Conservation (phyloP, 2,329 filamentous ascomycete species). For the Camptophora hylomeconis region DNA sequence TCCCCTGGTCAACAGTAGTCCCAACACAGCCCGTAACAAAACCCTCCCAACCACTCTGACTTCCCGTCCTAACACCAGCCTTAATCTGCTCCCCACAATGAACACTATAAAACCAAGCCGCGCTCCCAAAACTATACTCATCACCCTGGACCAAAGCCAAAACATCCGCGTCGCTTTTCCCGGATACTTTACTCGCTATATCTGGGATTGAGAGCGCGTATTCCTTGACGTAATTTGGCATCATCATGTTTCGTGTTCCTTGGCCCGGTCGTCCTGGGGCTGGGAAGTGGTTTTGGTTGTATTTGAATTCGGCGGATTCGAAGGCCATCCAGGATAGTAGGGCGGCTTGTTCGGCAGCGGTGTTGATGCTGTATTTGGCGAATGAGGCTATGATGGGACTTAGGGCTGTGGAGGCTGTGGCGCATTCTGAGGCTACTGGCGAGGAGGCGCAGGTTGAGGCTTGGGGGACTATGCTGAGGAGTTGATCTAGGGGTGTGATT, state of each 20-base stretch:
- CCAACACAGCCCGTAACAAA: constrained; percentile 44
- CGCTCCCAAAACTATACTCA: constrained; percentile 43
- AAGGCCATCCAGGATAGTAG: constrained; percentile 57
- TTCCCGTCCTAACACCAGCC: constrained; percentile 32
- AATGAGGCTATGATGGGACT: constrained; percentile 43
- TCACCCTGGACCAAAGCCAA: constrained; percentile 36
- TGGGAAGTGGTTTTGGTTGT: constrained; percentile 51
- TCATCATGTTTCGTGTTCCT: constrained; percentile 59
- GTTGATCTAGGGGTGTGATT: neutral
- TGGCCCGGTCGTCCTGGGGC: constrained; percentile 45
- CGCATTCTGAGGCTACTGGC: constrained; percentile 10
- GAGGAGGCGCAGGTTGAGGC: constrained; percentile 10
- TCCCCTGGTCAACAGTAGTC: constrained; percentile 33
- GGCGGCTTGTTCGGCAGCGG: constrained; percentile 51
- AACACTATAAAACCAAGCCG: constrained; percentile 47
- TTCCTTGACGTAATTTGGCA: constrained; percentile 38
- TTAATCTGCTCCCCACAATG: constrained; percentile 38
- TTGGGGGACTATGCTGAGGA: constrained; percentile 11
- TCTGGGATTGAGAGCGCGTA: constrained; percentile 40
- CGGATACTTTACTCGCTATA: constrained; percentile 24
- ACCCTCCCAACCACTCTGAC: constrained; percentile 35
- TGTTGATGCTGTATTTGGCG: constrained; percentile 41
- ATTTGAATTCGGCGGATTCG: constrained; percentile 58
- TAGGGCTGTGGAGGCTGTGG: constrained; percentile 5
- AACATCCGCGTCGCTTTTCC: constrained; percentile 26